Conservation (phyloP, 176 grass and related monocot genomes). For the Otatea glauca region DNA sequence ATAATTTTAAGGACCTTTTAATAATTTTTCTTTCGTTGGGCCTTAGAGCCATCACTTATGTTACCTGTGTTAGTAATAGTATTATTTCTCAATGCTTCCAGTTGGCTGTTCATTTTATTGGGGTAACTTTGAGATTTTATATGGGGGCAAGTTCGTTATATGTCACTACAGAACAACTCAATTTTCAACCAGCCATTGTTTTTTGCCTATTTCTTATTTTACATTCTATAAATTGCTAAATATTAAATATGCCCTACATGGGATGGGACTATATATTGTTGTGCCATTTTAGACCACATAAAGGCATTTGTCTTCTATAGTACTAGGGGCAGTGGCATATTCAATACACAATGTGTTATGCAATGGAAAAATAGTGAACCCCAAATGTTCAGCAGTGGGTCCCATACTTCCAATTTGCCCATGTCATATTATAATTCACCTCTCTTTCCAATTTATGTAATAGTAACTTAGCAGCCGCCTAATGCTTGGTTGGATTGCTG, state of each 20-base stretch:
- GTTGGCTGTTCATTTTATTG: not conserved
- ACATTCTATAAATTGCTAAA: not conserved
- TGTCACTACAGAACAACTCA: not conserved
- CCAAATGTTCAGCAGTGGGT: not conserved
- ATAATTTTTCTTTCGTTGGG: conserved; percentile 4
- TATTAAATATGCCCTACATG: conserved; percentile 2
- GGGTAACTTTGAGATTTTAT: conserved; percentile 18
- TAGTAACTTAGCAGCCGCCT: conserved; percentile 9
- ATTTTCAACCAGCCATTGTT: conserved; percentile 15
- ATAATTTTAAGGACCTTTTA: conserved; percentile 15
- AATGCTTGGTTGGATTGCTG: conserved; percentile 44
- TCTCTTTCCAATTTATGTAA: not conserved
- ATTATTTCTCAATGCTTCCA: conserved; percentile 21
- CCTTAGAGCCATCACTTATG: not conserved
- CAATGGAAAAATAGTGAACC: conserved; percentile 11
- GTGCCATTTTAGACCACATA: conserved; percentile 6
- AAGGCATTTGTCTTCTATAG: conserved; percentile 21
- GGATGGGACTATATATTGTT: conserved; percentile 2
- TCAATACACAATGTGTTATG: conserved; percentile 1
- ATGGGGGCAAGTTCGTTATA: not conserved
- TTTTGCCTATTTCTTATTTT: not conserved
- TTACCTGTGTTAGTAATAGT: not conserved
- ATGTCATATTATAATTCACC: not conserved
- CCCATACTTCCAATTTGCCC: not conserved
- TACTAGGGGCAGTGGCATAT: conserved; percentile 14